phyloP scores from a whole-genome alignment of 106 monocot species.

The Dendrobium catenatum region DNA sequence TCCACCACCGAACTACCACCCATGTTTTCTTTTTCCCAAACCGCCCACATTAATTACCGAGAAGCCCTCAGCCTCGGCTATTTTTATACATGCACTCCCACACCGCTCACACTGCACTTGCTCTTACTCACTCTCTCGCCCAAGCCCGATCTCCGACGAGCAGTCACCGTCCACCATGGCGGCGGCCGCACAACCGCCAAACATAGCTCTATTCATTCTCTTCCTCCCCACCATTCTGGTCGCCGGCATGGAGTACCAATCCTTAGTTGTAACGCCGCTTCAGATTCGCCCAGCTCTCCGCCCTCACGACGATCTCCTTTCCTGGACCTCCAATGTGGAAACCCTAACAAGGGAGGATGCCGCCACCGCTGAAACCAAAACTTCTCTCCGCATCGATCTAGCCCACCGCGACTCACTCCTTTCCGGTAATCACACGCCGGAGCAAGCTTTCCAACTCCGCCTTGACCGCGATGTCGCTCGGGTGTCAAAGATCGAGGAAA shows the following conservation, averaged over 20 bases:
- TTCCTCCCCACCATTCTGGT: slow-evolving; percentile 18
- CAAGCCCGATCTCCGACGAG: not conserved
- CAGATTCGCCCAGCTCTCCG: not conserved
- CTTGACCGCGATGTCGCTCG: slow-evolving; percentile 29
- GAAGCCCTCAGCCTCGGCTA: too few species aligned
- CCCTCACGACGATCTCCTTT: slow-evolving; percentile 8
- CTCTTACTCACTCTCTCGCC: not conserved
- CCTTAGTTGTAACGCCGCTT: slow-evolving; percentile 12
- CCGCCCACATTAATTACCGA: too few species aligned
- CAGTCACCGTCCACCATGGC: not conserved
- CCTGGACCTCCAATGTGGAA: slow-evolving; percentile 9
- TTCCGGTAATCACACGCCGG: slow-evolving; percentile 16
- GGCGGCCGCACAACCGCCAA: not conserved
- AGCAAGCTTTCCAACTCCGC: slow-evolving; percentile 23
- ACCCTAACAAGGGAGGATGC: not conserved
- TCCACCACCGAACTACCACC: too few species aligned
- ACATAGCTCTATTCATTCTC: slow-evolving; percentile 1
- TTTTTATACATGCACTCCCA: too few species aligned
- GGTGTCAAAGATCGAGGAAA: slow-evolving; percentile 10
- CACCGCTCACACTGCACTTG: not conserved
- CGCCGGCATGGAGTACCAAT: not conserved
- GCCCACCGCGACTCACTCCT: slow-evolving; percentile 33
- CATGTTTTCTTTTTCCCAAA: too few species aligned
- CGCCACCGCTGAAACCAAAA: not conserved
- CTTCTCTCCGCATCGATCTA: slow-evolving; percentile 28